Evolutionary conservation across 164 flowering plant genomes (phyloP).

Genomic region (Liriodendron chinense): DNA sequence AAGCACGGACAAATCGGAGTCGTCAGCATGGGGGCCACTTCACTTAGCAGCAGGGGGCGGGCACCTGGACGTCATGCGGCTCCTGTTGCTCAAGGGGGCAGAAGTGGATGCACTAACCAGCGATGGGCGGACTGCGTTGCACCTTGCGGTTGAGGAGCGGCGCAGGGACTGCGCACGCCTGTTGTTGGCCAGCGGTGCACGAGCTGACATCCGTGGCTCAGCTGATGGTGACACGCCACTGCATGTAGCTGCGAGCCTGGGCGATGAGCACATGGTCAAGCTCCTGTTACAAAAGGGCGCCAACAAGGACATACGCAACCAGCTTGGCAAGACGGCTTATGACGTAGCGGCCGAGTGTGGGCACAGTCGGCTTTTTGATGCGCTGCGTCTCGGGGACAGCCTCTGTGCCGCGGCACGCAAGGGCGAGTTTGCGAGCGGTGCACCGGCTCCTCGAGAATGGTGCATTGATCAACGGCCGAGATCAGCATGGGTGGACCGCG

Average conservation of each 20-base stretch:
- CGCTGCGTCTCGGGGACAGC: conserved; percentile 54
- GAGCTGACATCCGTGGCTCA: conserved; percentile 27
- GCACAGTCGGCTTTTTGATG: conserved; percentile 48
- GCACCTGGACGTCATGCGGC: conserved; percentile 54
- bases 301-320: conserved; percentile 56
- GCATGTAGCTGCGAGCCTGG: conserved; percentile 52
- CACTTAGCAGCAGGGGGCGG: conserved; percentile 60
- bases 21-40: conserved; percentile 46
- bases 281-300: conserved; percentile 62
- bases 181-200: conserved; percentile 46
- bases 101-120: conserved; percentile 38
- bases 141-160: conserved; percentile 56
- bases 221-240: conserved; percentile 54
- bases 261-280: conserved; percentile 66
- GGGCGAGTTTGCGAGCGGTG: conserved; percentile 53
- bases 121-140: conserved; percentile 62
- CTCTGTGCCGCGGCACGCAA: conserved; percentile 54
- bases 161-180: conserved; percentile 55
- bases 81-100: conserved; percentile 58
- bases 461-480: conserved; percentile 57
- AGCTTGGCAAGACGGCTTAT: conserved; percentile 52
- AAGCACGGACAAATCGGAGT: conserved; percentile 35
- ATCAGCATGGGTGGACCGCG: conserved; percentile 74
- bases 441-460: conserved; percentile 51
- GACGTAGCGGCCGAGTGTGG: conserved; percentile 63